Conservation (phyloP, 2,329 filamentous ascomycete species). For the Alternaria atra region DNA sequence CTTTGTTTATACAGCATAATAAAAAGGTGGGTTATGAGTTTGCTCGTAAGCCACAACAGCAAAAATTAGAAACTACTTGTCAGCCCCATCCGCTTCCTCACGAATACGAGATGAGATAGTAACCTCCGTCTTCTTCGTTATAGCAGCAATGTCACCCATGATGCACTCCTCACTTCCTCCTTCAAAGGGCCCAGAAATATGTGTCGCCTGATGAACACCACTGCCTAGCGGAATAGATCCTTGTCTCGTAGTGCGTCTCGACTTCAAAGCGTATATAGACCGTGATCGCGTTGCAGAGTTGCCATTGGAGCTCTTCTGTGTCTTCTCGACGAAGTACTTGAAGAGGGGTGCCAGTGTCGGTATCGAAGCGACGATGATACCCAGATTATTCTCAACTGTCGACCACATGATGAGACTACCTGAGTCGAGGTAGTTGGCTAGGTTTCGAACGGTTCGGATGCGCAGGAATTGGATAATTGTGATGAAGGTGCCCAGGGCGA, state of each 20-base stretch:
- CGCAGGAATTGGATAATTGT: slow-evolving; percentile 27
- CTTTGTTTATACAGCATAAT: no score
- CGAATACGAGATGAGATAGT: slow-evolving; percentile 1
- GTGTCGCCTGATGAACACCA: not conserved
- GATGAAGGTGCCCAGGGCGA: slow-evolving; percentile 25
- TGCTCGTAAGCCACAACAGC: no score
- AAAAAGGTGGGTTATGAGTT: no score
- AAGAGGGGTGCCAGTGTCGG: slow-evolving; percentile 24
- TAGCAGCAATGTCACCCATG: slow-evolving; percentile 3
- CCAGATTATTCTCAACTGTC: slow-evolving; percentile 26
- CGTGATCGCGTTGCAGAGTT: slow-evolving; percentile 11
- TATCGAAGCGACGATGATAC: slow-evolving; percentile 25
- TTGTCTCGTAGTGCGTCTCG: slow-evolving; percentile 8
- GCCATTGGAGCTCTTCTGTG: slow-evolving; percentile 16
- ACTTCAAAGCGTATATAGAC: slow-evolving; percentile 16
- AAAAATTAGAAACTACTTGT: not conserved
- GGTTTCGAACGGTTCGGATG: slow-evolving; percentile 20
- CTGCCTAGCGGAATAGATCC: slow-evolving; percentile 11
- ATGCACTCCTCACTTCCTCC: slow-evolving; percentile 21
- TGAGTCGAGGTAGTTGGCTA: slow-evolving; percentile 27
- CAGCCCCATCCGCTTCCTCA: not conserved
- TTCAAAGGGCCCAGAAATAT: not conserved
- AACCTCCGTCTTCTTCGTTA: slow-evolving; percentile 19
- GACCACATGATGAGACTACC: slow-evolving; percentile 28
- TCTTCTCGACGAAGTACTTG: slow-evolving; percentile 28